Conservation (phyloP, 169 alveolate genomes). For the Plasmodium falciparum region DNA sequence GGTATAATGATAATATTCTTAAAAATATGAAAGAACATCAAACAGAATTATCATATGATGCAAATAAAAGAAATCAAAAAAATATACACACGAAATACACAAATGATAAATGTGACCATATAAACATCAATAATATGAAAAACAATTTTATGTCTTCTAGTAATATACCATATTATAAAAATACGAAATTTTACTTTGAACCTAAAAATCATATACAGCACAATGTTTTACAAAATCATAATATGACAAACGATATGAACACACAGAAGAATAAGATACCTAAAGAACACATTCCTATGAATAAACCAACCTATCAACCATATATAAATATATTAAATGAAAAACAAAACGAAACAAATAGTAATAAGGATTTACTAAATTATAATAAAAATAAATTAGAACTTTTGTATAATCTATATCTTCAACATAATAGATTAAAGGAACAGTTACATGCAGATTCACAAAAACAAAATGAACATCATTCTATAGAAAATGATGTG, state of each 20-base stretch:
- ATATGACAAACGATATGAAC: not conserved
- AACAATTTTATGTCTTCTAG: too few relatives aligned
- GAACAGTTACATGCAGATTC: not conserved
- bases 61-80: too few relatives aligned
- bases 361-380: not conserved
- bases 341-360: slow-evolving; percentile 3
- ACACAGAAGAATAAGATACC: not conserved
- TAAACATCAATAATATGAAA: too few relatives aligned
- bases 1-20: too few relatives aligned
- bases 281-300: not conserved
- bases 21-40: too few relatives aligned
- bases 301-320: not conserved
- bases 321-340: slow-evolving; percentile 5
- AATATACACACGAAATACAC: too few relatives aligned
- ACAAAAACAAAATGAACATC: not conserved
- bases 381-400: slow-evolving; percentile 20
- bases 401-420: slow-evolving; percentile 25
- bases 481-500: slow-evolving; percentile 14
- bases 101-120: too few relatives aligned
- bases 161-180: too few relatives aligned
- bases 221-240: too few relatives aligned
- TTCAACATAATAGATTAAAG: not conserved
- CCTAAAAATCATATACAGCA: too few relatives aligned
- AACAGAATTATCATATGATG: too few relatives aligned
- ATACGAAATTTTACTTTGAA: too few relatives aligned